A percentile compares a stretch with the other conserved stretches of the same genome.
phyloP scores from a whole-genome alignment of 202 grass and related monocot species.

The Saccharum hybrid region DNA sequence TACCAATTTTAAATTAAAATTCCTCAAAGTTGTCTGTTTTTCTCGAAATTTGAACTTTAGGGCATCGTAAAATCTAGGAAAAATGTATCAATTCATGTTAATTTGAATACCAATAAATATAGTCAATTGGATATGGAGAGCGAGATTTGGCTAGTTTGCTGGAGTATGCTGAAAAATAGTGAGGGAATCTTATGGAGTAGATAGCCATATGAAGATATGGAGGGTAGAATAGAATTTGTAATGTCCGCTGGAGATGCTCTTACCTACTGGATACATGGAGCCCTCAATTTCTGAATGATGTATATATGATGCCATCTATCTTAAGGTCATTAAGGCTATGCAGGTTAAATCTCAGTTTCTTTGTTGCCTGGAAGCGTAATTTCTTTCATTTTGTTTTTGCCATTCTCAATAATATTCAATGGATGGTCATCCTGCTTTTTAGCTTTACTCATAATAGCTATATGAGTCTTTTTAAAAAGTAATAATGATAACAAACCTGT shows the following conservation, averaged over 20 bases:
- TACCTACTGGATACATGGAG: conserved; percentile 98
- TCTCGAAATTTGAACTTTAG: not conserved
- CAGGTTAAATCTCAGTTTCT: not conserved
- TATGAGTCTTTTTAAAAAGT: not conserved
- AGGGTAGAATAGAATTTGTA: not conserved
- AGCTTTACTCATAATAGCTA: not conserved
- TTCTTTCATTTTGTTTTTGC: conserved; percentile 38
- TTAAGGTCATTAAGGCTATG: conserved; percentile 15
- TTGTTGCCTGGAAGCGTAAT: conserved; percentile 38
- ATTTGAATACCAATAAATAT: not conserved
- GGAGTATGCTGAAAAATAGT: not conserved
- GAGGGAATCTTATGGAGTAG: not conserved
- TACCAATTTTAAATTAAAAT: not conserved
- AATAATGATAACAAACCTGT: not conserved
- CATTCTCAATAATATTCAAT: conserved; percentile 19
- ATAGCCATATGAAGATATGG: not conserved
- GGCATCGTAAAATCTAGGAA: not conserved
- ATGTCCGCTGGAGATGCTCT: not conserved
- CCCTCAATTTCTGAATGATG: conserved; percentile 61
- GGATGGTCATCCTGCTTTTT: not conserved
- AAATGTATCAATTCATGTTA: not conserved
- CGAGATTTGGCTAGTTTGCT: not conserved
- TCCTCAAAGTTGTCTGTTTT: not conserved
- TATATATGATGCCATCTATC: not conserved
- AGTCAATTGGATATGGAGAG: not conserved